phyloP scores from a whole-genome alignment of 768 basidiomycete genomes.

The Boletus eberwhitei region DNA sequence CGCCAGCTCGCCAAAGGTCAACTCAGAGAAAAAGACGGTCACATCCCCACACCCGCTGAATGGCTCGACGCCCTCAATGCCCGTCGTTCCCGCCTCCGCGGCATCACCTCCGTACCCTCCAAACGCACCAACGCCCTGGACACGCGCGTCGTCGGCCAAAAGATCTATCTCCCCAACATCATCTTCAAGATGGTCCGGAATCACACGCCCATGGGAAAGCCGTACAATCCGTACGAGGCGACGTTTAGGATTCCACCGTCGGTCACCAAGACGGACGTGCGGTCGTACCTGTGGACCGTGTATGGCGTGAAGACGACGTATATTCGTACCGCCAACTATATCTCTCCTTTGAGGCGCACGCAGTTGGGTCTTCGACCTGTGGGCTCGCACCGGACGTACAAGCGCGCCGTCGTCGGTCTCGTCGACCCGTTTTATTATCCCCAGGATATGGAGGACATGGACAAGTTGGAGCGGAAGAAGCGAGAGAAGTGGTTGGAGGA shows the following conservation, averaged over 20 bases:
- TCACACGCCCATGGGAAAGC: slow-evolving; percentile 64
- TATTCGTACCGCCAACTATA: slow-evolving; percentile 92
- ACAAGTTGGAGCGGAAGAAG: slow-evolving; percentile 45
- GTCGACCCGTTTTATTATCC: slow-evolving; percentile 95
- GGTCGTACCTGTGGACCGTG: slow-evolving; percentile 77
- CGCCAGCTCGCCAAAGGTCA: slow-evolving; percentile 54
- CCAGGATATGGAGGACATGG: slow-evolving; percentile 75
- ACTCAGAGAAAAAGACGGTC: slow-evolving; percentile 36
- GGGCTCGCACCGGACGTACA: slow-evolving; percentile 60
- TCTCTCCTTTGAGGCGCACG: slow-evolving; percentile 47
- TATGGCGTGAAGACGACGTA: slow-evolving; percentile 90
- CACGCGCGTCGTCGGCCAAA: slow-evolving; percentile 67
- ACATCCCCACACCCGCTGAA: slow-evolving; percentile 45
- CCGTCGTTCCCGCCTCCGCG: slow-evolving; percentile 65
- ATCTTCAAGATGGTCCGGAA: slow-evolving; percentile 83
- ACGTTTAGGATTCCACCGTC: slow-evolving; percentile 90
- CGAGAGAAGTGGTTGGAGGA: slow-evolving; percentile 63
- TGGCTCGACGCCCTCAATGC: slow-evolving; percentile 58
- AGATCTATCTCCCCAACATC: slow-evolving; percentile 87
- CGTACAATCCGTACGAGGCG: slow-evolving; percentile 93
- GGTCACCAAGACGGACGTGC: slow-evolving; percentile 89
- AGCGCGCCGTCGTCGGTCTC: slow-evolving; percentile 89
- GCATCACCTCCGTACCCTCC: slow-evolving; percentile 48
- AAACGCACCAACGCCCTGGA: slow-evolving; percentile 37
- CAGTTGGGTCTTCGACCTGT: slow-evolving; percentile 27